Evolutionary conservation across 768 basidiomycete species (phyloP).

Genomic region (Pleurotus giganteus): DNA sequence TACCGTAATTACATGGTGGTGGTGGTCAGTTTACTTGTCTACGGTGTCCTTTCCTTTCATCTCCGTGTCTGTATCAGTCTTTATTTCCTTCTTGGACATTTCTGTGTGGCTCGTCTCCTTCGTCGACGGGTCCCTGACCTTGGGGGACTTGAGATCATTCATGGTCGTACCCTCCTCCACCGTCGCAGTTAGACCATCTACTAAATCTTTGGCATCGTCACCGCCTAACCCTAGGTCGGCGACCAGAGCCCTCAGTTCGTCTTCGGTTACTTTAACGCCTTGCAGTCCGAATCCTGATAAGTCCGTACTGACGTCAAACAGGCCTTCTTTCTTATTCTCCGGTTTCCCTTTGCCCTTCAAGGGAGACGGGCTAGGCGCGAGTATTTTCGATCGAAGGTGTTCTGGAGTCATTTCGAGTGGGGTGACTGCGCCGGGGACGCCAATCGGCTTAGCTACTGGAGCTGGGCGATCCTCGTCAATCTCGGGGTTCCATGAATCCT

Average conservation of each 20-base stretch:
- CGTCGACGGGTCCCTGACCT: not conserved
- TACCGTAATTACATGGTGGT: too few species aligned
- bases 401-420: slow-evolving; percentile 83
- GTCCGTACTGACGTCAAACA: slow-evolving; percentile 66
- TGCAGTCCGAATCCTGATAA: slow-evolving; percentile 71
- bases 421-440: slow-evolving; percentile 75
- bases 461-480: slow-evolving; percentile 61
- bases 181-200: slow-evolving; percentile 53
- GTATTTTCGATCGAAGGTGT: slow-evolving; percentile 57
- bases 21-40: too few species aligned
- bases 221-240: slow-evolving; percentile 74
- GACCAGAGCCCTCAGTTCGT: slow-evolving; percentile 69
- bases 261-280: slow-evolving; percentile 74
- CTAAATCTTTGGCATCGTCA: slow-evolving; percentile 75
- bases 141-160: slow-evolving; percentile 5
- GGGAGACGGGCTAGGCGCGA: slow-evolving; percentile 45
- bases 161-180: slow-evolving; percentile 11
- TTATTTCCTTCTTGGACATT: too few species aligned
- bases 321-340: slow-evolving; percentile 53
- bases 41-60: too few species aligned
- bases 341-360: slow-evolving; percentile 35
- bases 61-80: too few species aligned
- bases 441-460: slow-evolving; percentile 60
- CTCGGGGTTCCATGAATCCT: slow-evolving; percentile 62
- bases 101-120: not conserved